Conservation (phyloP, 2,329 filamentous ascomycete genomes). For the Sclerotinia spermophila region DNA sequence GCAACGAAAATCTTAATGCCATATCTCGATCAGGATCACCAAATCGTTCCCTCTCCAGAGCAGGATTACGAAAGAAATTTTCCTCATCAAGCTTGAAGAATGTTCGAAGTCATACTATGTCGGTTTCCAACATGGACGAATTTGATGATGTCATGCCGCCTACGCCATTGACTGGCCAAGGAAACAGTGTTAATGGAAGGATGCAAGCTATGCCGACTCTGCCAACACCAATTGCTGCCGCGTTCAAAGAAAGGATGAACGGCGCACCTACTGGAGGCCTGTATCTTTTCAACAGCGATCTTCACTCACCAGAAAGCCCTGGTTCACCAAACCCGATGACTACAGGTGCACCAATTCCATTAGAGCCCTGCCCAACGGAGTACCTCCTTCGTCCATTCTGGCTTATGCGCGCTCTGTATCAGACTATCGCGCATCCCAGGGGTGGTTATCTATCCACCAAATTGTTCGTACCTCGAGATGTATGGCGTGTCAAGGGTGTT, state of each 20-base stretch:
- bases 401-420: conserved; percentile 92
- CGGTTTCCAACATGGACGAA: conserved; percentile 56
- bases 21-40: conserved; percentile 50
- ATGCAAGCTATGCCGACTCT: conserved; percentile 57
- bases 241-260: conserved; percentile 56
- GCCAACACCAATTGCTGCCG: conserved; percentile 63
- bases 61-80: conserved; percentile 59
- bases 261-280: conserved; percentile 62
- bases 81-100: conserved; percentile 69
- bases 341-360: conserved; percentile 65
- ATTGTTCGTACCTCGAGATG: conserved; percentile 86
- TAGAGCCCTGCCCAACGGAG: conserved; percentile 90
- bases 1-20: conserved; percentile 37
- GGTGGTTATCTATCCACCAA: conserved; percentile 90
- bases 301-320: conserved; percentile 63
- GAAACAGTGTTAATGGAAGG: conserved; percentile 43
- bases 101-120: conserved; percentile 71
- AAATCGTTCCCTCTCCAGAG: conserved; percentile 43
- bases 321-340: conserved; percentile 63
- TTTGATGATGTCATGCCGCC: conserved; percentile 63
- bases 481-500: conserved; percentile 90
- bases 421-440: conserved; percentile 85
- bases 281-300: conserved; percentile 79
- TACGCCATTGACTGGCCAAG: conserved; percentile 62
- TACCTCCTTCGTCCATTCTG: conserved; percentile 92